Base-by-base conservation (phyloP, 768 basidiomycete genomes). In the Pleurotus pulmonarius region DNA sequence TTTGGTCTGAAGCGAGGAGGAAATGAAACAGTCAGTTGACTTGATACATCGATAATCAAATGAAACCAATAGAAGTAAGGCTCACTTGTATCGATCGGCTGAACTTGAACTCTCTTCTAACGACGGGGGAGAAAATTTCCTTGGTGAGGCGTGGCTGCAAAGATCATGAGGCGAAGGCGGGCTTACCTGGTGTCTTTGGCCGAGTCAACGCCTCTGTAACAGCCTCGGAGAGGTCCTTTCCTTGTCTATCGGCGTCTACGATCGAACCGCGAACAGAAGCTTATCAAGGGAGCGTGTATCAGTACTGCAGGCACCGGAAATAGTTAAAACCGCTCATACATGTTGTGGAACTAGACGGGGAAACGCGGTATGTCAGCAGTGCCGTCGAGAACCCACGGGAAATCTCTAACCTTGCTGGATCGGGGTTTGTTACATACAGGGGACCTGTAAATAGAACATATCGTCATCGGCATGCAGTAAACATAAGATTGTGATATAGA, bases 361-460 rank as follows among this genome's bases (percentile, higher is more conserved):
- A 40, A 53, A 53, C 3, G 41, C 39, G 51, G 41, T 44, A 5
- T 22, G 39, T 53, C 39, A 53, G 39, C 18, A 53, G 41, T 41
- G 20, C 12, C 39, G n/a, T 13, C 39, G 41, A 44, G 41, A 44
- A 16, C 20, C 20, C 41, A 53, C 12, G 22, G 37, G 39, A 49
- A n/a, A 41, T 55, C 25, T 62, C 72, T 53, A 61, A 76, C 77
- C 71, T 65, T 26, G 73, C 74, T 47, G 70, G 69, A 63, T 79
- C 76, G 37, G 78, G 77, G 60, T 79, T 69, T 18, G 66, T 71
- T 15, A 77, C 64, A 40, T 70, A 69, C 34, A 77, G 65, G 20
- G 71, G 72, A 26, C 77, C 77, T 77, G 56, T 34, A 34, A 34
- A 40, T 29, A 41, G 41, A 20, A 47, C 26, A 55, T 39, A 60